Percentiles rank a stretch among this genome's conserved stretches.
Conservation (phyloP, 768 basidiomycete species). For the Trametes cingulata region DNA sequence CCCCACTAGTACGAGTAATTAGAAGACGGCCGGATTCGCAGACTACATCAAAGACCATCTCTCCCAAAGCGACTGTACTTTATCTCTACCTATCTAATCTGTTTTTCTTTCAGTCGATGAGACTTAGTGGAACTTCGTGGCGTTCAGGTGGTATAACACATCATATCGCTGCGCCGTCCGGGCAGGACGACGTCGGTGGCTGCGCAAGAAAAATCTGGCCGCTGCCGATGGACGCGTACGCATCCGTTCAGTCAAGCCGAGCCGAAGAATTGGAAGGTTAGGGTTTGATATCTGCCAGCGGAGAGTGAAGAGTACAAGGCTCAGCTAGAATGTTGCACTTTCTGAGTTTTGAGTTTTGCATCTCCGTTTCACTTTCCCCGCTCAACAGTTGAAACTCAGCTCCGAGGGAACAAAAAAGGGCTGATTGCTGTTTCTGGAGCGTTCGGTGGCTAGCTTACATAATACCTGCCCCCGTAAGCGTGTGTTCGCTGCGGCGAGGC, state of each 20-base stretch:
- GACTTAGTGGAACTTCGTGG: neutral
- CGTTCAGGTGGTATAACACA: neutral
- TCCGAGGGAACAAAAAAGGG: neutral
- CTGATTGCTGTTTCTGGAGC: slow-evolving; percentile 12
- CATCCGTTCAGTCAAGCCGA: neutral
- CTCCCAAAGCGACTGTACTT: too few relatives aligned
- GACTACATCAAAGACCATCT: too few relatives aligned
- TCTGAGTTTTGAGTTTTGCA: neutral
- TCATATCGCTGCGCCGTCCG: neutral
- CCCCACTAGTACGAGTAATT: too few relatives aligned
- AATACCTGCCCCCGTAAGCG: neutral
- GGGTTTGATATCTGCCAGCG: neutral
- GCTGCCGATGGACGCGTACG: slow-evolving; percentile 12
- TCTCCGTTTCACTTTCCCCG: neutral
- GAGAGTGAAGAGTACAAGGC: too few relatives aligned
- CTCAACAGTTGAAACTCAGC: slow-evolving; percentile 1
- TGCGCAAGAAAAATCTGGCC: slow-evolving; percentile 3
- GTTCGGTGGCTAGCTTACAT: slow-evolving; percentile 4
- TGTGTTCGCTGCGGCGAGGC: neutral
- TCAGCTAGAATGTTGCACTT: neutral
- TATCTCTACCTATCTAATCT: neutral
- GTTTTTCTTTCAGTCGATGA: too few relatives aligned
- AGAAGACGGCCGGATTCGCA: too few relatives aligned
- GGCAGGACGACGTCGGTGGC: slow-evolving; percentile 8
- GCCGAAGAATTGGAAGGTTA: neutral